phyloP scores from a whole-genome alignment of 208 protist genomes.

The Leishmania gerbilli region DNA sequence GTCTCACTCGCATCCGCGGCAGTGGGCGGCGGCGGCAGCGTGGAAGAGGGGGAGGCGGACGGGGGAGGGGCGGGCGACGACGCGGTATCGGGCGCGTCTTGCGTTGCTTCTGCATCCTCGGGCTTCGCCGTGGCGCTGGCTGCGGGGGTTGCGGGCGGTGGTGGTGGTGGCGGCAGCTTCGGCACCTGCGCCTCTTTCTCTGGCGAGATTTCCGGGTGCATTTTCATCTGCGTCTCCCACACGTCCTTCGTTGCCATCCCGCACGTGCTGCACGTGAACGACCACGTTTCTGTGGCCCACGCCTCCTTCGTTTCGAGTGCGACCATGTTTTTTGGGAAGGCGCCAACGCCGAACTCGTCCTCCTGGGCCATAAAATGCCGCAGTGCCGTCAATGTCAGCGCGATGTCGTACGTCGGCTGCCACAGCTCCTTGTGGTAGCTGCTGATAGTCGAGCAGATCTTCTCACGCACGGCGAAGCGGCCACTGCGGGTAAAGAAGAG shows the following conservation, averaged over 20 bases:
- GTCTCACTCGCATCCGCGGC: not conserved
- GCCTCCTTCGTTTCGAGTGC: slow-evolving; percentile 35
- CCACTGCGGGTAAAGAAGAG: slow-evolving; percentile 90
- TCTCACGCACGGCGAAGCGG: slow-evolving; percentile 74
- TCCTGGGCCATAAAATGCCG: slow-evolving; percentile 86
- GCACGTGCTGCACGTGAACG: slow-evolving; percentile 51
- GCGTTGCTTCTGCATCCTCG: not conserved
- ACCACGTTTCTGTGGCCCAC: slow-evolving; percentile 53
- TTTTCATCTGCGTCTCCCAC: slow-evolving; percentile 58
- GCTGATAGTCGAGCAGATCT: slow-evolving; percentile 90
- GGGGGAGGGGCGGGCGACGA: not conserved
- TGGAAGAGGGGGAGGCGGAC: not conserved
- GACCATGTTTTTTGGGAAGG: slow-evolving; percentile 47
- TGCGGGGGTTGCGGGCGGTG: not conserved
- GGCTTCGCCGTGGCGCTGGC: not conserved
- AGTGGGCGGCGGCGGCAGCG: not conserved
- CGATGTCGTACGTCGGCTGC: slow-evolving; percentile 78
- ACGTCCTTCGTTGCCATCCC: slow-evolving; percentile 24
- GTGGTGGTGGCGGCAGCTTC: slow-evolving; percentile 1
- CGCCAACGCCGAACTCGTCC: slow-evolving; percentile 77
- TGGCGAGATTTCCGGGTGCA: slow-evolving; percentile 41
- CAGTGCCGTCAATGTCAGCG: slow-evolving; percentile 66
- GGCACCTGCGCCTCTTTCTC: slow-evolving; percentile 33
- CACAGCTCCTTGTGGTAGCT: slow-evolving; percentile 91
- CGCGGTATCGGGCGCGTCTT: not conserved